Percentiles rank a stretch among this genome's conserved stretches.
These are phyloP conservation scores for Penicillium cinerascens DNA, from an alignment of 495 filamentous ascomycete genomes.

Conservation along the genomic window DNA sequence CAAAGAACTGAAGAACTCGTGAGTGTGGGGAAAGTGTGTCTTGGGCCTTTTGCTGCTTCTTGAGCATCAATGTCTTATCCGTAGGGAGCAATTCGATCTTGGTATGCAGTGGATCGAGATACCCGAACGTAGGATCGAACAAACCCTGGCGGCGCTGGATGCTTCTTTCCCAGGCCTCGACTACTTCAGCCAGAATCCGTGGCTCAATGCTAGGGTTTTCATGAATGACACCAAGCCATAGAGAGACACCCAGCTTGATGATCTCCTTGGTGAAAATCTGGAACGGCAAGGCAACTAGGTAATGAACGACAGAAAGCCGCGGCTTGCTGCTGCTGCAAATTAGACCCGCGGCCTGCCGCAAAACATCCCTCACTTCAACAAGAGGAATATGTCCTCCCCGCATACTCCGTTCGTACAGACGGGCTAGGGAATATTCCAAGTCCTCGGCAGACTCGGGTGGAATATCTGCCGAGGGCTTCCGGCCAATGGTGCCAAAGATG, in stretches of 20 bases:
- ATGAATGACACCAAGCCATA: conserved; percentile 96
- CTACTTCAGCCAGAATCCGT: conserved; percentile 76
- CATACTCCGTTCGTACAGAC: conserved; percentile 65
- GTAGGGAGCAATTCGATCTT: conserved; percentile 92
- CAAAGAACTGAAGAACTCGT: conserved; percentile 80
- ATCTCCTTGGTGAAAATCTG: conserved; percentile 88
- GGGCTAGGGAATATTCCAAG: conserved; percentile 34
- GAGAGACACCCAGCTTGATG: conserved; percentile 89
- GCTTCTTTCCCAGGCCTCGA: conserved; percentile 80
- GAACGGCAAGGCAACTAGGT: conserved; percentile 89
- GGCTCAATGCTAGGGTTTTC: conserved; percentile 88
- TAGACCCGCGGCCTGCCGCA: conserved; percentile 78
- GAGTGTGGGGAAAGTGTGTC: conserved; percentile 81
- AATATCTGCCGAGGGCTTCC: conserved; percentile 3
- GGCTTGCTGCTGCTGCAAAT: conserved; percentile 72
- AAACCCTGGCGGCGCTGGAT: conserved; percentile 72
- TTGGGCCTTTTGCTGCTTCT: conserved; percentile 71
- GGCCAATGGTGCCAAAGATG: conserved; percentile 11
- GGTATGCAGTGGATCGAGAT: conserved; percentile 81
- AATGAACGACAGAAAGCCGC: conserved; percentile 71
- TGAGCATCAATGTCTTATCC: conserved; percentile 69
- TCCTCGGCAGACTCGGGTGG: conserved; percentile 18
- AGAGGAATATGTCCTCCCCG: conserved; percentile 65
- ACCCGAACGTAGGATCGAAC: conserved; percentile 73
- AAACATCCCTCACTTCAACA: conserved; percentile 68